Conservation (phyloP, 1,284 basidiomycete species). For the Boletus holoroseus region DNA sequence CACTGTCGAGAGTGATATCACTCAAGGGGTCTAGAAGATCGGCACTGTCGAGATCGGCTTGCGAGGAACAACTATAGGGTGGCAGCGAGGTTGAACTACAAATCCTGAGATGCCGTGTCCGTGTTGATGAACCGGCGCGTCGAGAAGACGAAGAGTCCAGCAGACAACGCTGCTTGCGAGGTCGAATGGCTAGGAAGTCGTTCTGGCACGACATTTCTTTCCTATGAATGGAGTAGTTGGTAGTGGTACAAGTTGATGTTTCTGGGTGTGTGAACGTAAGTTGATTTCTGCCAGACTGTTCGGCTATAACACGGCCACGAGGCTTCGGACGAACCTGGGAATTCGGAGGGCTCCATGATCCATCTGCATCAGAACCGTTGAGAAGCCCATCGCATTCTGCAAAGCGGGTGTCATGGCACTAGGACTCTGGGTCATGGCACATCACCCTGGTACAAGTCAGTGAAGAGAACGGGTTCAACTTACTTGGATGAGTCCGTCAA, state of each 20-base stretch:
- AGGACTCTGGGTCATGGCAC: not conserved
- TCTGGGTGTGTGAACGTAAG: slow-evolving; percentile 26
- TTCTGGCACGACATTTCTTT: slow-evolving; percentile 21
- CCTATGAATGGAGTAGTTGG: slow-evolving; percentile 2
- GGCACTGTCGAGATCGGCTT: not conserved
- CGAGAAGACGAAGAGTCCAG: slow-evolving; percentile 3
- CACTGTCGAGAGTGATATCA: slow-evolving; percentile 15
- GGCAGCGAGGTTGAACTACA: slow-evolving; percentile 17
- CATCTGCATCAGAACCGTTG: slow-evolving; percentile 1
- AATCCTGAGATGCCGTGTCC: slow-evolving; percentile 6
- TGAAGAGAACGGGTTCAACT: not conserved
- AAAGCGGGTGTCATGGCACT: too few relatives aligned
- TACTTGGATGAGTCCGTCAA: not conserved
- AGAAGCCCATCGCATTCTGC: not conserved
- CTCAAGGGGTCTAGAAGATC: slow-evolving; percentile 10
- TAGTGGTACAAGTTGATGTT: slow-evolving; percentile 27
- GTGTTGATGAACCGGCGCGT: slow-evolving; percentile 9
- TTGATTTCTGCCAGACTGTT: slow-evolving; percentile 21
- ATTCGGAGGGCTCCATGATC: not conserved
- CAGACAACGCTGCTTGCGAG: slow-evolving; percentile 3
- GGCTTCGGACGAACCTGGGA: slow-evolving; percentile 14
- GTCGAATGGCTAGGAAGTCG: slow-evolving; percentile 9
- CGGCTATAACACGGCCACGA: slow-evolving; percentile 19
- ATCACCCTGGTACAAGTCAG: not conserved
- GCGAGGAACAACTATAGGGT: slow-evolving; percentile 1